Evolutionary conservation across 352 stramenopile species (phyloP).

Genomic region (Phytophthora kernoviae): DNA sequence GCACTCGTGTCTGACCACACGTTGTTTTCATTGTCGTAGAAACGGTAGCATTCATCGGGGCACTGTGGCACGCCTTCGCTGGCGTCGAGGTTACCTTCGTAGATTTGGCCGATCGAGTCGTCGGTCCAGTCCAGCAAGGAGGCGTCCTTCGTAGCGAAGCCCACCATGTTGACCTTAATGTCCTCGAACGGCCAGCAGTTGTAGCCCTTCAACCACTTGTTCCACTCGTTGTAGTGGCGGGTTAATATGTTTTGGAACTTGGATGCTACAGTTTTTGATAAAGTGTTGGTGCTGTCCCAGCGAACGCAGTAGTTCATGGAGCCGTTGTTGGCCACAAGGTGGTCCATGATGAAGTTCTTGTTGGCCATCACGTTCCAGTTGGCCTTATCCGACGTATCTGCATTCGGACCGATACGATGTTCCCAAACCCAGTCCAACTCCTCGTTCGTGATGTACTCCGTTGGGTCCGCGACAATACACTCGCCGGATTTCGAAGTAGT

Average conservation of each 20-base stretch:
- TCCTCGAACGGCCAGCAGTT: slow-evolving; percentile 29
- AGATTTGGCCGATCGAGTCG: slow-evolving; percentile 36
- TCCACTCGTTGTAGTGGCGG: slow-evolving; percentile 28
- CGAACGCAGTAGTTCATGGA: slow-evolving; percentile 47
- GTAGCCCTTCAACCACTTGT: slow-evolving; percentile 30
- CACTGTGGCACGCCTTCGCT: slow-evolving; percentile 7
- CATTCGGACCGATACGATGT: slow-evolving; percentile 17
- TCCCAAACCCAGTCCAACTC: slow-evolving; percentile 28
- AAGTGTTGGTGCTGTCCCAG: slow-evolving; percentile 41
- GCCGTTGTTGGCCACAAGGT: slow-evolving; percentile 36
- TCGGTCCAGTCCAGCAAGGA: slow-evolving; percentile 39
- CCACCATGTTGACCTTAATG: slow-evolving; percentile 32
- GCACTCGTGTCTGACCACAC: slow-evolving; percentile 24
- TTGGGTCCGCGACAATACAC: slow-evolving; percentile 23
- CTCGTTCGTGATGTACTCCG: slow-evolving; percentile 19
- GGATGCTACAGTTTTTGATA: slow-evolving; percentile 33
- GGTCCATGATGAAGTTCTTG: slow-evolving; percentile 32
- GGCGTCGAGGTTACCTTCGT: slow-evolving; percentile 21
- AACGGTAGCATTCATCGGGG: slow-evolving; percentile 34
- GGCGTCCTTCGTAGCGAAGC: slow-evolving; percentile 12
- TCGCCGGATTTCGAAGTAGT: slow-evolving; percentile 23
- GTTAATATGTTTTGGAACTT: slow-evolving; percentile 47
- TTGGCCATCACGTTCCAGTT: background rate
- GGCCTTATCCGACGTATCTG: background rate
- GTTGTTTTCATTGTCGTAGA: slow-evolving; percentile 20